Conservation (phyloP, 1,284 basidiomycete genomes). For the Schizophyllum amplum region DNA sequence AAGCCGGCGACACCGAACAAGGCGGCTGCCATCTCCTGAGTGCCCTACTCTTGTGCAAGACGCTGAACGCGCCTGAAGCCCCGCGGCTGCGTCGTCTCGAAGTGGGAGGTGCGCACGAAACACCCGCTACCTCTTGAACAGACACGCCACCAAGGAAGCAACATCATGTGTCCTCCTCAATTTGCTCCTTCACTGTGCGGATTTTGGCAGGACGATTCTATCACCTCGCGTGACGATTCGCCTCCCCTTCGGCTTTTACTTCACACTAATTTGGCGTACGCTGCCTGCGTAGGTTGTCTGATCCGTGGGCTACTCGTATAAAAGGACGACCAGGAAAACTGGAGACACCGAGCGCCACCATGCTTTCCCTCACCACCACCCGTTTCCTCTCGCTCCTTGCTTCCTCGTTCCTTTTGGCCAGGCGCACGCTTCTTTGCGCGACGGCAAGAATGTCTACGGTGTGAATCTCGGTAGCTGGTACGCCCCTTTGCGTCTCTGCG, state of each 20-base stretch:
- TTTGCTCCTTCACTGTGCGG: not conserved
- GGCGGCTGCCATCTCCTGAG: too few species aligned
- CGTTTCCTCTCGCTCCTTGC: conserved; percentile 12
- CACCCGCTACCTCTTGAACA: too few species aligned
- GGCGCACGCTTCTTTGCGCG: conserved; percentile 10
- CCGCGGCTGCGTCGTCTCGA: too few species aligned
- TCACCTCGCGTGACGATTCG: not conserved
- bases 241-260: not conserved
- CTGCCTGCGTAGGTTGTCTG: too few species aligned
- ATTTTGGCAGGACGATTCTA: not conserved
- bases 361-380: not conserved
- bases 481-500: conserved; percentile 9
- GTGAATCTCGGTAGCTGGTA: conserved; percentile 60
- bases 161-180: too few species aligned
- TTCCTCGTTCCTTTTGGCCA: conserved; percentile 14
- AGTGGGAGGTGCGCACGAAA: too few species aligned
- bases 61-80: too few species aligned
- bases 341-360: not conserved
- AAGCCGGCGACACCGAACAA: too few species aligned
- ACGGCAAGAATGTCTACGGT: conserved; percentile 51
- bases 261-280: too few species aligned
- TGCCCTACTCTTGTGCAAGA: too few species aligned
- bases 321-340: not conserved
- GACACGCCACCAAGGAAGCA: too few species aligned
- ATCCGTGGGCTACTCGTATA: not conserved